phyloP scores from a whole-genome alignment of 805 yeast species.

The Cyberlindnera saturnus region DNA sequence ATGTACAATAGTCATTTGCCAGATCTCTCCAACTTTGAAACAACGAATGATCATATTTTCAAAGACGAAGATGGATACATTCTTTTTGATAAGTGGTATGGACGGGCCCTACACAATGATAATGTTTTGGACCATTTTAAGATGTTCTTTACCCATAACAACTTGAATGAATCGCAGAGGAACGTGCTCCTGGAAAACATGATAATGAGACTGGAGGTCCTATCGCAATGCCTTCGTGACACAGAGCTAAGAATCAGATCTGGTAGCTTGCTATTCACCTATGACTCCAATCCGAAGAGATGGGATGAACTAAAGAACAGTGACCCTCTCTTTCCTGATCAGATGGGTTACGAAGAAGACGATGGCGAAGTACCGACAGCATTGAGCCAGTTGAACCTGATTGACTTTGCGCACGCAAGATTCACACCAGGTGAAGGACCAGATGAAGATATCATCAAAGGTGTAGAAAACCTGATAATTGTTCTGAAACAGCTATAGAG shows the following conservation, averaged over 20 bases:
- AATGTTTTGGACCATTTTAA: slow-evolving; percentile 41
- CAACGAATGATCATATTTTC: slow-evolving; percentile 10
- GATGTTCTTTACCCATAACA: slow-evolving; percentile 37
- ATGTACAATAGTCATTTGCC: slow-evolving; percentile 27
- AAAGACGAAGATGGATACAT: slow-evolving; percentile 36
- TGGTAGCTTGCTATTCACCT: slow-evolving; percentile 66
- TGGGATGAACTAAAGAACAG: slow-evolving; percentile 41
- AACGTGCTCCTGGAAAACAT: slow-evolving; percentile 39
- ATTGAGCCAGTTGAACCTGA: slow-evolving; percentile 57
- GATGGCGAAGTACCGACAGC: slow-evolving; percentile 28
- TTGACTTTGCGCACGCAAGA: slow-evolving; percentile 89
- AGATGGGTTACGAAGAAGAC: slow-evolving; percentile 26
- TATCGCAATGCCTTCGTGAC: slow-evolving; percentile 58
- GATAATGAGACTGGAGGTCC: slow-evolving; percentile 52
- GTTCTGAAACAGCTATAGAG: not conserved
- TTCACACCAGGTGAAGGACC: slow-evolving; percentile 55
- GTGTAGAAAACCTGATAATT: slow-evolving; percentile 59
- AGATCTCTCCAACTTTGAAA: slow-evolving; percentile 7
- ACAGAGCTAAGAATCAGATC: slow-evolving; percentile 63
- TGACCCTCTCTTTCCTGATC: slow-evolving; percentile 36
- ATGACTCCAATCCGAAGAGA: slow-evolving; percentile 56
- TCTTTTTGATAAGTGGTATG: slow-evolving; percentile 61
- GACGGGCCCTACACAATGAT: slow-evolving; percentile 46
- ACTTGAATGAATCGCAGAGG: slow-evolving; percentile 27
- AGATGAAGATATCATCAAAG: slow-evolving; percentile 66